These are phyloP conservation scores for Pulicaria dysenterica DNA, from an alignment of 129 eudicot genomes.

Conservation along the genomic window DNA sequence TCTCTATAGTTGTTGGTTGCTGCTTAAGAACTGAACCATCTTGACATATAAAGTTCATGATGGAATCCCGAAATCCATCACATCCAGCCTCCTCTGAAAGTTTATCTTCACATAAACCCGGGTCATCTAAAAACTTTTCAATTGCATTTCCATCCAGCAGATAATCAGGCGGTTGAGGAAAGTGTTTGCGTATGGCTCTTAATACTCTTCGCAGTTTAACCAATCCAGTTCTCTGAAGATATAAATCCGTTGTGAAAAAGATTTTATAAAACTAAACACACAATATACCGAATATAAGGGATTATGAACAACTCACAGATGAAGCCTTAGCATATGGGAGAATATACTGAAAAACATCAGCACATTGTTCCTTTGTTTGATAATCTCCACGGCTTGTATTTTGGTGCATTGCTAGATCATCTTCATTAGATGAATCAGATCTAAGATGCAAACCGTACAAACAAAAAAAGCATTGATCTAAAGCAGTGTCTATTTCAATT, in stretches of 20 bases:
- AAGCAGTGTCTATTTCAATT: conserved; percentile 72
- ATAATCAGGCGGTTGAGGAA: conserved; percentile 86
- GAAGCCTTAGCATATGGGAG: conserved; percentile 96
- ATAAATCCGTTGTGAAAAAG: conserved; percentile 8
- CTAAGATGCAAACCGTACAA: conserved; percentile 90
- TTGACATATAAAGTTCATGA: conserved; percentile 59
- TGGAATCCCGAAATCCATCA: conserved; percentile 67
- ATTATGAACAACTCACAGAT: conserved; percentile 58
- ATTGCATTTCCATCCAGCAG: conserved; percentile 75
- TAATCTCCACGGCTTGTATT: conserved; percentile 93
- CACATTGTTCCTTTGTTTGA: conserved; percentile 99
- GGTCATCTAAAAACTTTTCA: conserved; percentile 83
- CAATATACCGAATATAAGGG: not conserved
- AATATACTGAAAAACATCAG: conserved; percentile 93
- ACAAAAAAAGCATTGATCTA: conserved; percentile 96
- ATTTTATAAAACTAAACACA: not conserved
- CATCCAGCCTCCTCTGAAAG: conserved; percentile 91
- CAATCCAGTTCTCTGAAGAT: conserved; percentile 78
- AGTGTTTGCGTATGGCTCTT: conserved; percentile 95
- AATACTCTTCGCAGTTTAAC: conserved; percentile 86
- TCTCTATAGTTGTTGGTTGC: conserved; percentile 44
- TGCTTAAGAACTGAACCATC: conserved; percentile 48
- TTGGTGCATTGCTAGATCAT: conserved; percentile 73
- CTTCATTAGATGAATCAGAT: conserved; percentile 86
- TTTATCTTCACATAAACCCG: conserved; percentile 76